These are phyloP conservation scores for Suillus sp. DNA, from an alignment of 768 basidiomycete species.

Conservation along the genomic window DNA sequence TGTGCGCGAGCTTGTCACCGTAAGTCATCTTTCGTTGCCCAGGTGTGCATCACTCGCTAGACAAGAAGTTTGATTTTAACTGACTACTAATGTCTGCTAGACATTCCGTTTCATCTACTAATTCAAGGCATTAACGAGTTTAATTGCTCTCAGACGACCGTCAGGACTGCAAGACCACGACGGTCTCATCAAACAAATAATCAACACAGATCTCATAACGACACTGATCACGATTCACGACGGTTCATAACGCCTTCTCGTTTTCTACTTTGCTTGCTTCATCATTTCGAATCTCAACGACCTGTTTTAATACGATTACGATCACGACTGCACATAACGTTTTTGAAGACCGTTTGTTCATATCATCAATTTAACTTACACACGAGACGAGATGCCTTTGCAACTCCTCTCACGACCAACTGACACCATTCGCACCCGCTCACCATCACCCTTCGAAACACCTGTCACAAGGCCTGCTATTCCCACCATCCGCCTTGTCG, in stretches of 20 bases:
- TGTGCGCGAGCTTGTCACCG: constrained; percentile 24
- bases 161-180: constrained; percentile 21
- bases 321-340: constrained; percentile 32
- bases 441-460: constrained; percentile 32
- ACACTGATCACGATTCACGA: constrained; percentile 31
- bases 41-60: constrained; percentile 20
- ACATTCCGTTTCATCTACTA: constrained; percentile 20
- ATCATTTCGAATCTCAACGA: constrained; percentile 19
- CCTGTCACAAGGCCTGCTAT: constrained; percentile 12
- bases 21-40: constrained; percentile 29
- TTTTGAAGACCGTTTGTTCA: constrained; percentile 13
- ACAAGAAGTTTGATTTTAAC: neutral
- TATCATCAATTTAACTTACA: constrained; percentile 16
- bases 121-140: constrained; percentile 29
- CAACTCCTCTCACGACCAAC: constrained; percentile 34
- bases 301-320: constrained; percentile 30
- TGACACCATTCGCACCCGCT: constrained; percentile 27
- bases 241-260: constrained; percentile 12
- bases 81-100: constrained; percentile 6
- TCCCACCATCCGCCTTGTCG: too few relatives aligned
- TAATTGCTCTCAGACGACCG: constrained; percentile 17
- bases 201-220: constrained; percentile 21
- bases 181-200: constrained; percentile 19
- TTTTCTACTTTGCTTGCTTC: constrained; percentile 11
- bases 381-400: constrained; percentile 26